Conservation (phyloP, 345 rosid genomes). For the Jatropha curcas region DNA sequence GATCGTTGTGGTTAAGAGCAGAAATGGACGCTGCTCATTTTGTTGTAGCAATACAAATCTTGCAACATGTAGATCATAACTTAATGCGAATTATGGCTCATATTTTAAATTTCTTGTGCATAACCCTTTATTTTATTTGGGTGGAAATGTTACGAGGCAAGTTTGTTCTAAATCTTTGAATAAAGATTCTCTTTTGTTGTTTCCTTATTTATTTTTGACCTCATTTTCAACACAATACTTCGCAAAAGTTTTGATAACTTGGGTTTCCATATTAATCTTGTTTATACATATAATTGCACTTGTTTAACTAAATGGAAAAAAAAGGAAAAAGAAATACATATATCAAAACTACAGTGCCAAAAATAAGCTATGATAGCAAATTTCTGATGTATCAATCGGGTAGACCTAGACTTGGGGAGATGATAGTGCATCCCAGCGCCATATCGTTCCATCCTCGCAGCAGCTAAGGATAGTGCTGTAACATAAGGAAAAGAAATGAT, state of each 20-base stretch:
- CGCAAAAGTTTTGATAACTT: background rate
- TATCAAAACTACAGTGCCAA: background rate
- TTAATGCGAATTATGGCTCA: background rate
- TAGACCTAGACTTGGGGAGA: slow-evolving; percentile 31
- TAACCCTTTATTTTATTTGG: background rate
- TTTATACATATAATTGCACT: background rate
- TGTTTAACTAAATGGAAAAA: background rate
- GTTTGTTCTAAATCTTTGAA: background rate
- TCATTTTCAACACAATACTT: no score
- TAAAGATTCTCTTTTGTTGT: no score
- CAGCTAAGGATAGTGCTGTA: slow-evolving; percentile 90
- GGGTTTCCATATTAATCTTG: background rate
- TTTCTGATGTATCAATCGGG: background rate
- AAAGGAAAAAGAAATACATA: background rate
- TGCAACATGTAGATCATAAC: slow-evolving; percentile 15
- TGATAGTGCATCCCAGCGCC: slow-evolving; percentile 84
- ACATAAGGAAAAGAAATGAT: slow-evolving; percentile 11
- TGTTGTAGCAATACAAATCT: slow-evolving; percentile 19
- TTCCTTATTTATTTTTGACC: no score
- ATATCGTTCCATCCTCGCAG: slow-evolving; percentile 92
- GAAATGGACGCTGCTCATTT: slow-evolving; percentile 6
- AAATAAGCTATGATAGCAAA: background rate
- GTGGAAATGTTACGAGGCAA: background rate
- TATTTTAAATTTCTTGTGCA: background rate
- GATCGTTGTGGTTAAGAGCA: slow-evolving; percentile 19